A percentile compares a stretch with the other conserved stretches of the same genome.
phyloP scores from a whole-genome alignment of 139 green algal species.

The Chlamydomonas applanata region DNA sequence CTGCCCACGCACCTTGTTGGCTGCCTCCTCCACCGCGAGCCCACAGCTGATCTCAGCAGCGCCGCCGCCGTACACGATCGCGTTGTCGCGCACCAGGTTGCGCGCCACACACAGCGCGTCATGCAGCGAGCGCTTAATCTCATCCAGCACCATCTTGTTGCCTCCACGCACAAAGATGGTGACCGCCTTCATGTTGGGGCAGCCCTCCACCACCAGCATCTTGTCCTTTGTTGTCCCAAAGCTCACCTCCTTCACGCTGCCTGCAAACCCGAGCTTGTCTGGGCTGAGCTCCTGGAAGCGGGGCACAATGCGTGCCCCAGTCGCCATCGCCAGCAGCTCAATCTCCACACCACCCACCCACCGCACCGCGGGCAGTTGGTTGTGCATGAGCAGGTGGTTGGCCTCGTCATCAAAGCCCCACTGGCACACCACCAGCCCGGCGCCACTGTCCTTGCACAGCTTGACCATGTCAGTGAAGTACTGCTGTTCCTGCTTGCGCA shows the following conservation, averaged over 20 bases:
- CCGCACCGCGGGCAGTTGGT: constrained; percentile 87
- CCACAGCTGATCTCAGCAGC: constrained; percentile 90
- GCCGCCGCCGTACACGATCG: constrained; percentile 95
- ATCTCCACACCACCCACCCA: constrained; percentile 98
- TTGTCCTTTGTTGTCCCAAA: constrained; percentile 98
- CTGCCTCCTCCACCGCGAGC: constrained; percentile 87
- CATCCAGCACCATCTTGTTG: constrained; percentile 93
- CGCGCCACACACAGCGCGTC: constrained; percentile 97
- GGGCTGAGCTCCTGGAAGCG: constrained; percentile 85
- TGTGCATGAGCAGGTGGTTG: constrained; percentile 97
- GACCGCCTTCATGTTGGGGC: constrained; percentile 88
- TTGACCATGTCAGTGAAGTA: constrained; percentile 99
- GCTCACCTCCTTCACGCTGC: constrained; percentile 70
- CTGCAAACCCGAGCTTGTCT: constrained; percentile 92
- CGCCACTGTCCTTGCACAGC: constrained; percentile 88
- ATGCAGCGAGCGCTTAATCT: constrained; percentile 93
- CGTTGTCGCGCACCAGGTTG: constrained; percentile 96
- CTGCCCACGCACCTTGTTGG: constrained; percentile 65
- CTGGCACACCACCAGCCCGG: constrained; percentile 93
- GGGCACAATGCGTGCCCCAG: constrained; percentile 92
- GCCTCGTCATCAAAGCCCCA: constrained; percentile 99
- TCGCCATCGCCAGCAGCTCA: constrained; percentile 98
- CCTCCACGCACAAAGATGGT: constrained; percentile 96
- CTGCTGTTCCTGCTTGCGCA: constrained; percentile 84
- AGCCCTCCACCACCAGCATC: constrained; percentile 95